Evolutionary conservation across 495 filamentous ascomycete species (phyloP).

Genomic region (Trichocladium antarcticum): DNA sequence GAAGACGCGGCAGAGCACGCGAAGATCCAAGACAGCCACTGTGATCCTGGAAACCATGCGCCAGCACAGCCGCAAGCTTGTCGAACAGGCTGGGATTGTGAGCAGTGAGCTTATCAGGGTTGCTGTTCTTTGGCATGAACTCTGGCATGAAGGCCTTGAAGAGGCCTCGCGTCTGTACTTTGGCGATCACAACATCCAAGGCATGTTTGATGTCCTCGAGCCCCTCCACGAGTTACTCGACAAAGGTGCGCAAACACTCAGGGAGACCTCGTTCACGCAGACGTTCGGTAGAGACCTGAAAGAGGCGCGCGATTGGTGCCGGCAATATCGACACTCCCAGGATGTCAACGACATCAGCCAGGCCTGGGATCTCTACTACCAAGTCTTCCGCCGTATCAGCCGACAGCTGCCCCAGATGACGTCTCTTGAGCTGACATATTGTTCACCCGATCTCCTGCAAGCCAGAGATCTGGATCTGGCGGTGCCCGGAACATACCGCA

Average conservation of each 20-base stretch:
- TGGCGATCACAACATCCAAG: constrained; percentile 89
- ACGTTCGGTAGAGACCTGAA: constrained; percentile 90
- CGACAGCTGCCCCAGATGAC: constrained; percentile 84
- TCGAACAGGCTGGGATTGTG: constrained; percentile 89
- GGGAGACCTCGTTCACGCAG: constrained; percentile 96
- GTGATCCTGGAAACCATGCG: constrained; percentile 98
- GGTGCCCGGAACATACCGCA: constrained; percentile 86
- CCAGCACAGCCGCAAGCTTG: constrained; percentile 82
- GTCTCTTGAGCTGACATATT: constrained; percentile 87
- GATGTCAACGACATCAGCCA: constrained; percentile 92
- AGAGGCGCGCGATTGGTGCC: constrained; percentile 91
- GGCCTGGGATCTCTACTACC: constrained; percentile 98
- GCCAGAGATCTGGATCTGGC: constrained; percentile 79
- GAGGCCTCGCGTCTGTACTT: constrained; percentile 90
- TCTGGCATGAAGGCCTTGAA: constrained; percentile 98
- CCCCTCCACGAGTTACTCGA: constrained; percentile 89
- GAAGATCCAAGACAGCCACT: constrained; percentile 70
- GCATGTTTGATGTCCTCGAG: constrained; percentile 85
- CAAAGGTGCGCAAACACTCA: constrained; percentile 75
- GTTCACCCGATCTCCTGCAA: constrained; percentile 79
- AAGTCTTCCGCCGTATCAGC: constrained; percentile 91
- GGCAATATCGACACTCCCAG: constrained; percentile 71
- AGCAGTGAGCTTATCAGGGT: constrained; percentile 92
- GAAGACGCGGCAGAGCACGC: constrained; percentile 68
- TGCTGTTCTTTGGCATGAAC: constrained; percentile 94